These are phyloP conservation scores for Coemansia sp. DNA, from an alignment of 192 early-diverging fungal species.

Conservation along the genomic window DNA sequence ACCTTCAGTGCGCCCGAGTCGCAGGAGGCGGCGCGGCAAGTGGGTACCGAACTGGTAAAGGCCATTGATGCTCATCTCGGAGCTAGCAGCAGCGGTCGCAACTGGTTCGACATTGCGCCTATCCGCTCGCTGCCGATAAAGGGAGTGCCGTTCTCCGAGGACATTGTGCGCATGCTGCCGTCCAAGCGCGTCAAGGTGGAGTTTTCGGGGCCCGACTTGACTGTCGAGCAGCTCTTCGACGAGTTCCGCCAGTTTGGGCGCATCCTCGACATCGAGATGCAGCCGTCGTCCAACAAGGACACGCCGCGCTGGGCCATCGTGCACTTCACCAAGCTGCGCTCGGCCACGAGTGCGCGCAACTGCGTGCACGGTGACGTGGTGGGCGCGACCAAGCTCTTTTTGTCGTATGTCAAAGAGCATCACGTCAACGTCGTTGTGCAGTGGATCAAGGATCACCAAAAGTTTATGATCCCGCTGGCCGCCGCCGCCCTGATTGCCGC, in stretches of 20 bases:
- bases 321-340: slow-evolving; percentile 69
- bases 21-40: slow-evolving; percentile 7
- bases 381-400: slow-evolving; percentile 58
- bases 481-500: slow-evolving; percentile 68
- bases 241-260: slow-evolving; percentile 77
- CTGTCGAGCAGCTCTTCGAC: slow-evolving; percentile 63
- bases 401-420: slow-evolving; percentile 58
- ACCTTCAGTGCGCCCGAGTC: slow-evolving; percentile 10
- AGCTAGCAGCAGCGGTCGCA: slow-evolving; percentile 49
- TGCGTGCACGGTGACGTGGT: slow-evolving; percentile 84
- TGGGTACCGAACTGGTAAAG: slow-evolving; percentile 19
- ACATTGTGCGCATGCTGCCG: slow-evolving; percentile 55
- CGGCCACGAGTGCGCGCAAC: slow-evolving; percentile 88
- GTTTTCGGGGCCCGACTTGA: slow-evolving; percentile 71
- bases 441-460: slow-evolving; percentile 72
- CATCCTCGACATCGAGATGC: slow-evolving; percentile 74
- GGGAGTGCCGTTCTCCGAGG: slow-evolving; percentile 70
- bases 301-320: slow-evolving; percentile 75
- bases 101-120: slow-evolving; percentile 64
- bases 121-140: slow-evolving; percentile 64
- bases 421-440: slow-evolving; percentile 58
- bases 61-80: slow-evolving; percentile 52
- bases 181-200: slow-evolving; percentile 60
- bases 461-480: slow-evolving; percentile 70
- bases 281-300: slow-evolving; percentile 65